phyloP scores from a whole-genome alignment of 1,284 basidiomycete species.

The Tremellales sp. region DNA sequence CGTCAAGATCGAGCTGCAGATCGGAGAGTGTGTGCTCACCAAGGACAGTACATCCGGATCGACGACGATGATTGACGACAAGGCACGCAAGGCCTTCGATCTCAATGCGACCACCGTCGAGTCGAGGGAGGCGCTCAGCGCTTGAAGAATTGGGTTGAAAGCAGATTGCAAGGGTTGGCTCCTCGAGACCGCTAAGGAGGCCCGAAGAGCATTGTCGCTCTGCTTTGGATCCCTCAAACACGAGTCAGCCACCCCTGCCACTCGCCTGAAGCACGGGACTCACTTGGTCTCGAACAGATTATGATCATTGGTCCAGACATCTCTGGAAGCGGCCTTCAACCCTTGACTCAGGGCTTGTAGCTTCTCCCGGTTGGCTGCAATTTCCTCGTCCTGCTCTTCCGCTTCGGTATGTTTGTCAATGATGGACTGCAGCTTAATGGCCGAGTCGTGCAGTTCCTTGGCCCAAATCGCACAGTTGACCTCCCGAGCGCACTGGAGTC shows the following conservation, averaged over 20 bases:
- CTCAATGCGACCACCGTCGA: conserved; percentile 78
- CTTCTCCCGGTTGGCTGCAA: conserved; percentile 17
- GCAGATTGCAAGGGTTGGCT: conserved; percentile 68
- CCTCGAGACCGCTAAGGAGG: conserved; percentile 67
- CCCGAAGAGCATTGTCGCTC: conserved; percentile 19
- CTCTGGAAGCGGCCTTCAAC: conserved; percentile 18
- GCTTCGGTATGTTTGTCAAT: conserved; percentile 29
- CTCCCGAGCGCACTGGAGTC: conserved; percentile 27
- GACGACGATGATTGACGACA: conserved; percentile 77
- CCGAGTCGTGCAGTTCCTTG: conserved; percentile 31
- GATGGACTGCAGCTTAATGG: conserved; percentile 23
- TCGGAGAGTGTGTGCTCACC: conserved; percentile 51
- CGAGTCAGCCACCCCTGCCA: conserved; percentile 5
- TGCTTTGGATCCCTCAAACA: conserved; percentile 34
- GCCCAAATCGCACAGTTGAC: conserved; percentile 34
- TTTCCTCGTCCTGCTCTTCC: conserved; percentile 29
- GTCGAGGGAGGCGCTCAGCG: conserved; percentile 70
- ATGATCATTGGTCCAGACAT: conserved; percentile 33
- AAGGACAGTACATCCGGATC: conserved; percentile 75
- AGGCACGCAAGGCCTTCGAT: conserved; percentile 80
- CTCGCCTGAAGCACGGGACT: neutral
- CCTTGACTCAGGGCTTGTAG: conserved; percentile 19
- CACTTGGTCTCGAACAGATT: conserved; percentile 35
- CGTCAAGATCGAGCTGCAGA: neutral
- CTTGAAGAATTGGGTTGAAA: conserved; percentile 72